Conservation (phyloP, 331 rosid species). For the Malus hybrid region DNA sequence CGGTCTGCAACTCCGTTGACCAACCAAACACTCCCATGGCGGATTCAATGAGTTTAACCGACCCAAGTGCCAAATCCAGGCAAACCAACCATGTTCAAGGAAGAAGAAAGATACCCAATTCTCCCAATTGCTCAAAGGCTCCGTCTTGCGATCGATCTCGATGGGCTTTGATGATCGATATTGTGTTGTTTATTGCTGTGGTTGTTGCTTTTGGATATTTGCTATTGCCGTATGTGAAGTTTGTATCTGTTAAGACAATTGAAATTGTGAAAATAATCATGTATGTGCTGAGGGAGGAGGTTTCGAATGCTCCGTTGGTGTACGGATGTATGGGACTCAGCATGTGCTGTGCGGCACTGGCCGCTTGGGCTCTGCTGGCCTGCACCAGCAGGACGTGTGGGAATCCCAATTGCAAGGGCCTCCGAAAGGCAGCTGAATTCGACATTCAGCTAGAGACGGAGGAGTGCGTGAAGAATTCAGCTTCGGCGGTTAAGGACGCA, state of each 20-base stretch:
- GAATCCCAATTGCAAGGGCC: constrained; percentile 76
- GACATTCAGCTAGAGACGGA: constrained; percentile 97
- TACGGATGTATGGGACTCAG: constrained; percentile 58
- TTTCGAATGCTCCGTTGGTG: constrained; percentile 58
- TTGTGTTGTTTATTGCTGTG: constrained; percentile 63
- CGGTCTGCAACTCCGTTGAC: constrained; percentile 92
- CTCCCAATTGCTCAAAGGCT: constrained; percentile 41
- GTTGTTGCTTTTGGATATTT: constrained; percentile 55
- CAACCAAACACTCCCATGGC: constrained; percentile 46
- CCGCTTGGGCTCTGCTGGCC: constrained; percentile 58
- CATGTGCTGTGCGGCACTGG: constrained; percentile 43
- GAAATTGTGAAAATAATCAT: constrained; percentile 24
- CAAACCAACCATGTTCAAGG: constrained; percentile 26
- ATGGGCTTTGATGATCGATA: constrained; percentile 57
- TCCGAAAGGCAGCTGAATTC: constrained; percentile 77
- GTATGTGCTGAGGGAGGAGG: constrained; percentile 57
- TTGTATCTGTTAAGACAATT: constrained; percentile 27
- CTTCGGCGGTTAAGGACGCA: constrained; percentile 32
- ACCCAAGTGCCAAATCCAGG: constrained; percentile 45
- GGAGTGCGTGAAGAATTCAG: constrained; percentile 80
- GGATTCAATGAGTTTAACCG: constrained; percentile 40
- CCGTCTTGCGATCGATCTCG: constrained; percentile 71
- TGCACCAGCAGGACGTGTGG: constrained; percentile 71
- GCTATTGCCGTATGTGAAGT: constrained; percentile 54
- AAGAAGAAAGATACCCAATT: constrained; percentile 36